Percentiles rank a stretch among this genome's conserved stretches.
Conservation (phyloP, 2,329 filamentous ascomycete species). For the Raffaelea albimanens region DNA sequence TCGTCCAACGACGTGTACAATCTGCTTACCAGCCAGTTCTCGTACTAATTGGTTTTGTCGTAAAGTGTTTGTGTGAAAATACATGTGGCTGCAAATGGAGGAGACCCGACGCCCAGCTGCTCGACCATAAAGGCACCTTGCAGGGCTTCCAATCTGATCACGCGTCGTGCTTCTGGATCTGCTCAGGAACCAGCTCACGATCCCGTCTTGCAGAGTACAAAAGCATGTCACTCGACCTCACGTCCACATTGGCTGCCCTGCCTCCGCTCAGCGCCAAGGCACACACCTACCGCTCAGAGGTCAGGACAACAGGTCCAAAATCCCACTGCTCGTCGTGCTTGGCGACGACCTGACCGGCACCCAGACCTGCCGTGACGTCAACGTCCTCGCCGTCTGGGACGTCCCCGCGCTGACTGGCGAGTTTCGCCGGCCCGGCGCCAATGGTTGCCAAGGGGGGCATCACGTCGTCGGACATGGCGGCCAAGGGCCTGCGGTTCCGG, state of each 20-base stretch:
- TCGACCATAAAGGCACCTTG: no score
- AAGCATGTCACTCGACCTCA: neutral
- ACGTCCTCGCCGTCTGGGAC: constrained; percentile 46
- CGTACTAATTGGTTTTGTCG: no score
- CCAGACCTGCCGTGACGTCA: constrained; percentile 49
- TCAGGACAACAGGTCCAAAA: neutral
- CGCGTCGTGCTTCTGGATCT: no score
- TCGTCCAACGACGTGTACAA: constrained; percentile 17
- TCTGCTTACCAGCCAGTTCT: constrained; percentile 11
- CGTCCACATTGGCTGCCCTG: neutral
- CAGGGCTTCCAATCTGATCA: no score
- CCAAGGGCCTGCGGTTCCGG: constrained; percentile 44
- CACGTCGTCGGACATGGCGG: constrained; percentile 48
- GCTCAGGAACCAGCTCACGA: no score
- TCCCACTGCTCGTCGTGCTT: constrained; percentile 28
- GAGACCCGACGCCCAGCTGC: no score
- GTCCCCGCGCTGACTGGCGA: constrained; percentile 30
- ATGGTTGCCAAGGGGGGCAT: constrained; percentile 52
- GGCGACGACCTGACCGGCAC: constrained; percentile 53
- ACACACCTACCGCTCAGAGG: neutral
- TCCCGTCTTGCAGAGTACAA: no score
- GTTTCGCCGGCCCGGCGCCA: constrained; percentile 43
- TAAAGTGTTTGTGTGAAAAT: no score
- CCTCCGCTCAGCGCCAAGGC: neutral
- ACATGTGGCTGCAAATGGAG: no score